These are phyloP conservation scores for Ephemerocybe angulata DNA, from an alignment of 768 basidiomycete species.

Conservation along the genomic window DNA sequence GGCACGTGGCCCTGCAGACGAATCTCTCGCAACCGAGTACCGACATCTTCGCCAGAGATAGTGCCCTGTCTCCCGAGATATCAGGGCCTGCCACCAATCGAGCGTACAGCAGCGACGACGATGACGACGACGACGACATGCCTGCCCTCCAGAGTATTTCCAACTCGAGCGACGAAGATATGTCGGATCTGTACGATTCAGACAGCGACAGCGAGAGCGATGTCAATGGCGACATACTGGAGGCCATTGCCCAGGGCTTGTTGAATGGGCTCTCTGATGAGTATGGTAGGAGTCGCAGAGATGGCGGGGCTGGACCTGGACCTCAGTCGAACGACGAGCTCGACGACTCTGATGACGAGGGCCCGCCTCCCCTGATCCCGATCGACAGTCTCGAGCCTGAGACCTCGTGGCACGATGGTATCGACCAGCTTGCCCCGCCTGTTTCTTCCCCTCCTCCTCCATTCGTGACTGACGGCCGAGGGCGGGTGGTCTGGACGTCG, in stretches of 20 bases:
- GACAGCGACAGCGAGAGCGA: constrained; percentile 18
- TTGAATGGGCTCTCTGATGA: background rate
- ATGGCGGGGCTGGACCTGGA: no score
- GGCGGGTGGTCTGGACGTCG: constrained; percentile 49
- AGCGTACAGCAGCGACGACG: constrained; percentile 1
- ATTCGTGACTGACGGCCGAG: constrained; percentile 64
- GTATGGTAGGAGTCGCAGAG: no score
- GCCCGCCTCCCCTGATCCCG: background rate
- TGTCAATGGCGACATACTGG: background rate
- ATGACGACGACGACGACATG: constrained; percentile 30
- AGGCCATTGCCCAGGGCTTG: background rate
- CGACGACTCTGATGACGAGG: background rate
- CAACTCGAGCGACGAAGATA: constrained; percentile 31
- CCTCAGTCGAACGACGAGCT: no score
- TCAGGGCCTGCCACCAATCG: background rate
- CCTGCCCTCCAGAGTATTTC: constrained; percentile 34
- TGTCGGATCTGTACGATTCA: constrained; percentile 18
- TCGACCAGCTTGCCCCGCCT: background rate
- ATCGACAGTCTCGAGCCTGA: background rate
- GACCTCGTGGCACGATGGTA: background rate
- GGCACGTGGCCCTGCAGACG: no score
- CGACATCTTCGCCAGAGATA: no score
- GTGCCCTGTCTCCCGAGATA: no score
- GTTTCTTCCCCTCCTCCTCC: constrained; percentile 33
- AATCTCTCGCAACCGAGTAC: no score